Percentiles rank a stretch among this genome's conserved stretches.
Conservation (phyloP, 257 asterid genomes). For the Nemophila menziesii region DNA sequence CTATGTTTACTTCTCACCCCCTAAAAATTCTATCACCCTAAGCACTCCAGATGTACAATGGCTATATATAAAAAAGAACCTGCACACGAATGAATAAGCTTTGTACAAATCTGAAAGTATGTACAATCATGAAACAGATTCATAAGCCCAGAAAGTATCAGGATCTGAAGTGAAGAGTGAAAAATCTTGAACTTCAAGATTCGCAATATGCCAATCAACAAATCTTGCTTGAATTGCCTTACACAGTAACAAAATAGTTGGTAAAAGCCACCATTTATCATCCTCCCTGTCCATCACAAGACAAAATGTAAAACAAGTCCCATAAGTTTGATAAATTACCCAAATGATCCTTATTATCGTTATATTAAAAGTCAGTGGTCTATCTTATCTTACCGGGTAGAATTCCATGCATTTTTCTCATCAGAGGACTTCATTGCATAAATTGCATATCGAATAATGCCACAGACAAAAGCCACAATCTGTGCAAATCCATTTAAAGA, state of each 20-base stretch:
- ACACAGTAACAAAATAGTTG: constrained; percentile 54
- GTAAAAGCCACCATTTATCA: constrained; percentile 85
- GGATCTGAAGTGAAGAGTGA: constrained; percentile 85
- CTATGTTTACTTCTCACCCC: not conserved
- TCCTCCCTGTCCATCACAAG: constrained; percentile 60
- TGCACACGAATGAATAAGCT: constrained; percentile 28
- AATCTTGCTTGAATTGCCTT: constrained; percentile 80
- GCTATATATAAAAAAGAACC: constrained; percentile 20
- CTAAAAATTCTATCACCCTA: not conserved
- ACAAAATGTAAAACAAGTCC: not conserved
- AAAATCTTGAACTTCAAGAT: constrained; percentile 68
- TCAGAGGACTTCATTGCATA: constrained; percentile 29
- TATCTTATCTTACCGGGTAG: constrained; percentile 58
- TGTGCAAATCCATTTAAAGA: constrained; percentile 23
- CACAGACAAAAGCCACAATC: constrained; percentile 82
- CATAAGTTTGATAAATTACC: not conserved
- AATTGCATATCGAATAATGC: constrained; percentile 54
- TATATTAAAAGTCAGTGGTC: constrained; percentile 9
- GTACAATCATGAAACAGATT: constrained; percentile 51
- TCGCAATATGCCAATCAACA: constrained; percentile 87
- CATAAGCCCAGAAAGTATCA: constrained; percentile 92
- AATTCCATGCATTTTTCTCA: constrained; percentile 34
- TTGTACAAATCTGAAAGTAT: constrained; percentile 28
- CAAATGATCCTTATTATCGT: not conserved
- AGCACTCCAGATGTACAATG: not conserved